Base-by-base conservation (phyloP, 306 rosid species). In the Corylus heterophylla region DNA sequence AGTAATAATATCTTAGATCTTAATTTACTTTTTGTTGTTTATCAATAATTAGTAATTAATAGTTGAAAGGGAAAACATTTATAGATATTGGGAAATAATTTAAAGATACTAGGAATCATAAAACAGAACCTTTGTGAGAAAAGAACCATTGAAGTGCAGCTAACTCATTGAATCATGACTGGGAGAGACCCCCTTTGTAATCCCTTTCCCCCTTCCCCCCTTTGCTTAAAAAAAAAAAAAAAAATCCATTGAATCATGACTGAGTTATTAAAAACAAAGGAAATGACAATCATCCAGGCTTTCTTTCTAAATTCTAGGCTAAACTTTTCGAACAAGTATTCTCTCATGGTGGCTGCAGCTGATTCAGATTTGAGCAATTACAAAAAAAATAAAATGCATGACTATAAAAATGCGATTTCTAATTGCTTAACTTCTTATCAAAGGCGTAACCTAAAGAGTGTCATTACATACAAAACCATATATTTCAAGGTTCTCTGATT, bases 391-490 rank as follows among this genome's bases (percentile, higher is more conserved):
- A 50, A 39, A 18, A 6, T 79, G 48, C 61, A 37, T 37, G 22
- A 20, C 25, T 48, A 9, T 45, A 44, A 61, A 47, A 37, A 8
- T 48, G 35, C 12, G 54, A 54, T 44, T 51, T 73, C 66, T 54
- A 75, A 69, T 71, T 64, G 14, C 54, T 12, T 68, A 8, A 45
- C 45, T 45, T 54, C 71, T 67, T 42, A 67, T 67, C 51, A 37
- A 13, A 39, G 64, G 47, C 69, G 73, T 54, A 54, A 49, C 37
- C 75, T 71, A 47, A 27, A 42, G 20, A 58, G 71, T 16, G 63
- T 49, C 45, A 12, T 55, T 48, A 62, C 76, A 54, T 66, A 52
- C 83, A 74, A 39, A 58, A 48, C 37, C 8, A 72, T 69, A 22
- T 54, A 16, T 8, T 35, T 37, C 35, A 5, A 29, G 12, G 50